Conservation (phyloP, 164 flowering plant genomes). For the Magnolia changhungtana region DNA sequence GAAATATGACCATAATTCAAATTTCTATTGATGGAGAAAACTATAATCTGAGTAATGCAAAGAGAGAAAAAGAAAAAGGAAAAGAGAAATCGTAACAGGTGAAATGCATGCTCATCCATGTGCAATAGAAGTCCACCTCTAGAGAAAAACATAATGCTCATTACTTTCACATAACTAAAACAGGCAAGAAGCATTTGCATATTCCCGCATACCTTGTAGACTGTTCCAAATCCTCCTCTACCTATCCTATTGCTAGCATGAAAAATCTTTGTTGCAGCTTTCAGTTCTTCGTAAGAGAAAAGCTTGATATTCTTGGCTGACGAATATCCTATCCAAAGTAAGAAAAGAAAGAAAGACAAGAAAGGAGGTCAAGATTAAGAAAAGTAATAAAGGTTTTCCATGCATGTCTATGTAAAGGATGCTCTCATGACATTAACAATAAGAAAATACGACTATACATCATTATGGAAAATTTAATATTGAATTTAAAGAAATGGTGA, state of each 20-base stretch:
- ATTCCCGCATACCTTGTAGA: constrained; percentile 52
- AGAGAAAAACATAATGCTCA: background rate
- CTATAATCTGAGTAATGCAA: no score
- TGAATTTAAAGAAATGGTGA: no score
- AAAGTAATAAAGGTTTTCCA: background rate
- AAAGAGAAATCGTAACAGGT: no score
- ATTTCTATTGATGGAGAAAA: no score
- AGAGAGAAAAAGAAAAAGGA: no score
- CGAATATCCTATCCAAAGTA: constrained; percentile 25
- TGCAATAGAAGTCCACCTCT: no score
- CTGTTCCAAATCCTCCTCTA: constrained; percentile 77
- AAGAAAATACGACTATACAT: no score
- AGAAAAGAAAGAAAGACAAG: background rate
- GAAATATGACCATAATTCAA: no score
- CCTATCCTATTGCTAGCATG: constrained; percentile 57
- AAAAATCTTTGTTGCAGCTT: constrained; percentile 52
- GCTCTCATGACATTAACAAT: no score
- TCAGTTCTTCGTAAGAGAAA: constrained; percentile 52
- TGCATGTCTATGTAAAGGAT: background rate
- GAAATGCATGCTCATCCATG: background rate
- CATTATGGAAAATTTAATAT: no score
- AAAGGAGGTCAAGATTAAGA: background rate
- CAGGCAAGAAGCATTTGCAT: background rate
- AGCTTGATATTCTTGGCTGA: constrained; percentile 32
- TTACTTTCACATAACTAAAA: background rate